Evolutionary conservation across 1,139 yeast genomes (phyloP).

Genomic region (Scheffersomyces parashehatae): DNA sequence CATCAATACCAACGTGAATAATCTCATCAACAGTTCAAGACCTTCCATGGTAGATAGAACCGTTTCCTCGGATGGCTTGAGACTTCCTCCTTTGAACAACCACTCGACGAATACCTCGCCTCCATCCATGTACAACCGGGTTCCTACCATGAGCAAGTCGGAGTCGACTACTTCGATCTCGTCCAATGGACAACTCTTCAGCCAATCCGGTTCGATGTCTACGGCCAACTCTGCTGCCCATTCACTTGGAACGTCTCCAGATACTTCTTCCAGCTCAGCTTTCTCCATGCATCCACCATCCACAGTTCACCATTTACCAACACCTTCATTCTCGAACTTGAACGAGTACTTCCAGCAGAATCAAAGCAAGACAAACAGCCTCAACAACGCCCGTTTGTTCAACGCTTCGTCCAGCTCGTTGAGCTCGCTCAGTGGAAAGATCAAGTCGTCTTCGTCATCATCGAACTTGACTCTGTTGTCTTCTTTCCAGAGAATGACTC

Average conservation of each 20-base stretch:
- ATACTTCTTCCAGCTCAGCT: slow-evolving; percentile 11
- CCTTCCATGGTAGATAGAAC: slow-evolving; percentile 1
- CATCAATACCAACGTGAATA: not conserved
- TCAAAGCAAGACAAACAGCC: slow-evolving; percentile 15
- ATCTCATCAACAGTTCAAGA: not conserved
- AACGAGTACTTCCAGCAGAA: slow-evolving; percentile 31
- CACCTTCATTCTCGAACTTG: slow-evolving; percentile 29
- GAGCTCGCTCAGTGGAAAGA: slow-evolving; percentile 26
- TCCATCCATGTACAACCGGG: not conserved
- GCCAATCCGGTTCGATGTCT: slow-evolving; percentile 17
- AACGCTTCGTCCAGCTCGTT: slow-evolving; percentile 28
- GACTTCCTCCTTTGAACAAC: slow-evolving; percentile 4
- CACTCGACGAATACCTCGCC: not conserved
- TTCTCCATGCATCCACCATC: slow-evolving; percentile 11
- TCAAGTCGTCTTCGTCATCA: slow-evolving; percentile 18
- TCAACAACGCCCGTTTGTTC: slow-evolving; percentile 17
- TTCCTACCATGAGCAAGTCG: slow-evolving; percentile 6
- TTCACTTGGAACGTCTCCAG: slow-evolving; percentile 39
- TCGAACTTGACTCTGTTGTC: slow-evolving; percentile 21
- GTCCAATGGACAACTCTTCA: slow-evolving; percentile 20
- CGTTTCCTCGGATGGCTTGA: slow-evolving; percentile 6
- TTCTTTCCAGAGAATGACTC: slow-evolving; percentile 40
- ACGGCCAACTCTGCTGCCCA: slow-evolving; percentile 24
- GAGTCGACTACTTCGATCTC: slow-evolving; percentile 18
- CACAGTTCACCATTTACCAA: slow-evolving; percentile 1